These are phyloP conservation scores for Colletotrichum salicis DNA, from an alignment of 2,329 filamentous ascomycete species.

Conservation along the genomic window DNA sequence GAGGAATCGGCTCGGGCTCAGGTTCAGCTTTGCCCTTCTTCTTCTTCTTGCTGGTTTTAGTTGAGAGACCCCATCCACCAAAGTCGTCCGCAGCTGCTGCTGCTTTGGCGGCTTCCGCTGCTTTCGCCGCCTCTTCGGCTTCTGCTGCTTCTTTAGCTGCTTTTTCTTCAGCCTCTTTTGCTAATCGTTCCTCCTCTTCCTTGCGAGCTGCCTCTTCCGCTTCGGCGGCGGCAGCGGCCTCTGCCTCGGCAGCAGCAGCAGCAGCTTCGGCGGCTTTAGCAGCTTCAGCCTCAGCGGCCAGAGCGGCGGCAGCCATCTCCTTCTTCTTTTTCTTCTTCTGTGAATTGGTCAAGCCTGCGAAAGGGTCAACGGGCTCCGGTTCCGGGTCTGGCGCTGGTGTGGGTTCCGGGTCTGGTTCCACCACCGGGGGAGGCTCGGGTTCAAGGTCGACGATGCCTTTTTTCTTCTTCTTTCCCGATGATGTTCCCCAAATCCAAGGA, in stretches of 20 bases:
- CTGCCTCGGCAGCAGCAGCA: conserved; percentile 37
- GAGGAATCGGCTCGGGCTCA: conserved; percentile 30
- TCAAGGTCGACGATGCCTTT: conserved; percentile 41
- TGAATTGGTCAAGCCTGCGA: conserved; percentile 40
- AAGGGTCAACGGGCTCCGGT: conserved; percentile 47
- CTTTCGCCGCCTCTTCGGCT: conserved; percentile 22
- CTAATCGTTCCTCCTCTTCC: conserved; percentile 42
- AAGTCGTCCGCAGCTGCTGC: conserved; percentile 19
- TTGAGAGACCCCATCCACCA: conserved; percentile 38
- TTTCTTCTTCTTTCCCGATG: conserved; percentile 52
- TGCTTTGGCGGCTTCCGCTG: conserved; percentile 38
- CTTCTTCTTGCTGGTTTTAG: conserved; percentile 46
- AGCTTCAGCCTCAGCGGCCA: conserved; percentile 13
- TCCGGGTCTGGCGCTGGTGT: conserved; percentile 36
- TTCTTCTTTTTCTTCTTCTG: conserved; percentile 46
- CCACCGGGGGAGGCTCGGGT: conserved; percentile 37
- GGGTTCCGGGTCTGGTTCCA: conserved; percentile 39
- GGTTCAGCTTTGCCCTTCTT: conserved; percentile 37
- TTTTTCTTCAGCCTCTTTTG: conserved; percentile 53
- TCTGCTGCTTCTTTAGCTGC: conserved; percentile 33
- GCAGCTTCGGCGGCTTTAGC: conserved; percentile 16
- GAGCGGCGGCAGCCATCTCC: conserved; percentile 28
- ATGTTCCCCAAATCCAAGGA: conserved; percentile 47
- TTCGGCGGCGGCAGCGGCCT: conserved; percentile 46
- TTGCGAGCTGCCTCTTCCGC: conserved; percentile 47